Evolutionary conservation across 2,329 filamentous ascomycete species (phyloP).

Genomic region (Aspergillus latus): DNA sequence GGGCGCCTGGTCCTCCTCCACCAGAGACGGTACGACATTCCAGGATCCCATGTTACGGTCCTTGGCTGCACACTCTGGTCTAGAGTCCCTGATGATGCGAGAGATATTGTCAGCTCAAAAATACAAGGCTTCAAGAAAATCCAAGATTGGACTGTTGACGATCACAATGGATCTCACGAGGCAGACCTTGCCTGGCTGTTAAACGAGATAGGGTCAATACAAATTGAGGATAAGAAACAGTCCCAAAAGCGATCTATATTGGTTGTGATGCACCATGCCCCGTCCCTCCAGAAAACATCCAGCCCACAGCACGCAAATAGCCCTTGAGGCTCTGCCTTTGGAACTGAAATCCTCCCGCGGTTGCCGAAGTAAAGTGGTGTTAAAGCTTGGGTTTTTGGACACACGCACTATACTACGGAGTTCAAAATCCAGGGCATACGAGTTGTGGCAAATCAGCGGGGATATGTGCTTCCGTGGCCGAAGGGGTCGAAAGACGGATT

Average conservation of each 20-base stretch:
- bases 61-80: slow-evolving; percentile 62
- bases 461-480: slow-evolving; percentile 36
- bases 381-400: slow-evolving; percentile 47
- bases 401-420: slow-evolving; percentile 47
- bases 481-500: slow-evolving; percentile 17
- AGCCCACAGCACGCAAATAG: slow-evolving; percentile 50
- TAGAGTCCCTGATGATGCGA: slow-evolving; percentile 43
- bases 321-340: slow-evolving; percentile 53
- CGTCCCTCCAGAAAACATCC: slow-evolving; percentile 51
- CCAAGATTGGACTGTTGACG: slow-evolving; percentile 50
- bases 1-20: slow-evolving; percentile 30
- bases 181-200: slow-evolving; percentile 55
- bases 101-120: slow-evolving; percentile 43
- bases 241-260: slow-evolving; percentile 35
- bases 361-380: slow-evolving; percentile 24
- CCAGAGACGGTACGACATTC: slow-evolving; percentile 27
- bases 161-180: slow-evolving; percentile 51
- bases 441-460: slow-evolving; percentile 48
- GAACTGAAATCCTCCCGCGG: slow-evolving; percentile 49
- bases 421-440: slow-evolving; percentile 36
- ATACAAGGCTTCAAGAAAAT: slow-evolving; percentile 59
- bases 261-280: slow-evolving; percentile 60
- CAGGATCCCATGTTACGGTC: slow-evolving; percentile 45
- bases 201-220: slow-evolving; percentile 33
- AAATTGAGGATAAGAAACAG: slow-evolving; percentile 11